Evolutionary conservation across 352 stramenopile species (phyloP), one percentile per base, ranked within the genome.

Genomic region (Globisporangium splendens): DNA sequence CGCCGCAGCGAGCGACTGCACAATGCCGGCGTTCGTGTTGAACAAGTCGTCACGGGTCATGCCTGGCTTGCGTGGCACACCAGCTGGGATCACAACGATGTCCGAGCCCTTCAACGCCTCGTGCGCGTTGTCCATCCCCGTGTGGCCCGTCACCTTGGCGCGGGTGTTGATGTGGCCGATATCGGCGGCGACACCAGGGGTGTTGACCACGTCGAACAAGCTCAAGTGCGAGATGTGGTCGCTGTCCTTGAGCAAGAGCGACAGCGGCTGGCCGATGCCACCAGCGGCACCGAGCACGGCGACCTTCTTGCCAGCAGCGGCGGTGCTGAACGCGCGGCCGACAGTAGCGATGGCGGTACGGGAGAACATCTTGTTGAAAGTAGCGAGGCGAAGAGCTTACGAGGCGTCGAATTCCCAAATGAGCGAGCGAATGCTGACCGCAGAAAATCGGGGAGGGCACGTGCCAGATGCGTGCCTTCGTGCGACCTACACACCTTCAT

Each of bases 161-260:
- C 73, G 77, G 24, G 91, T 96, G 64, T 96, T 96, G 68, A 97
- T 97, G 75, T 97, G 88, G 69, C 77, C 83, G 35, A 99, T 86
- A 83, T 99, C 98, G 12, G 97, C 96, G 31, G 97, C 97, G 31
- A 99, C 97, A 56, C 98, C 97, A 1, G 96, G 96, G 43, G 96
- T 99, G 64, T 98, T 96, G 8, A 99, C 93, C 54, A 99, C 95
- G 84, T 99, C 98, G 69, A 98, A 99, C 55, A 99, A 93, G 59
- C 88, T 95, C 47, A 99, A 77, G 73, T 98, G 89, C 64, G 89
- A 91, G 21, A 99, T 96, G 70, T 98, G 83, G 55, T 96, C 87
- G 62, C 87, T 96, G 63, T 98, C 83, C 82, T 99, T 99, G 65
- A 99, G 87, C 50, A 99, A 81, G 24, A 99, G 86, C 63, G 93